Percentiles rank a stretch among this genome's conserved stretches.
Conservation (phyloP, 2,329 filamentous ascomycete genomes). For the Spiromastix sp. region DNA sequence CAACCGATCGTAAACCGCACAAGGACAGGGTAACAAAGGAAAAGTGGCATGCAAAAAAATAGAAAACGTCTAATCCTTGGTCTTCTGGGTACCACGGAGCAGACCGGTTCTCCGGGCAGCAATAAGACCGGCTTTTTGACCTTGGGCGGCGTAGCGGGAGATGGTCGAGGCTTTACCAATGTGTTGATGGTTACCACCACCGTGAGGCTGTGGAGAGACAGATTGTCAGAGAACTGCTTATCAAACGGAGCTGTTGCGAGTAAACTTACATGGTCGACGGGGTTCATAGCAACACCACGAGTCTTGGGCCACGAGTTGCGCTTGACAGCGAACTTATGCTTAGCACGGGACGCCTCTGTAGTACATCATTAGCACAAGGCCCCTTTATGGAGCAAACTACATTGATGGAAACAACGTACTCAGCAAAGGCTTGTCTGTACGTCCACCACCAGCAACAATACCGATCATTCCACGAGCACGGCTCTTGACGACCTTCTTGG, state of each 20-base stretch:
- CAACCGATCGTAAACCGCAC: conserved; percentile 17
- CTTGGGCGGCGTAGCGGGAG: conserved; percentile 90
- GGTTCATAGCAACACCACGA: conserved; percentile 99
- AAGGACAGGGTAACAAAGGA: conserved; percentile 51
- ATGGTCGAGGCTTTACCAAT: conserved; percentile 99
- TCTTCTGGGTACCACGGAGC: conserved; percentile 99
- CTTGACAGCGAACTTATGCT: conserved; percentile 99
- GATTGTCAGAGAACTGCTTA: too few species aligned
- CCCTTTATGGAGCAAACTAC: conserved; percentile 1
- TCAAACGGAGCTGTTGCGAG: conserved; percentile 13
- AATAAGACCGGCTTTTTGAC: conserved; percentile 99
- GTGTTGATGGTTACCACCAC: conserved; percentile 99
- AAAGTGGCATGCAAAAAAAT: conserved; percentile 30
- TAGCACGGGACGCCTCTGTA: conserved; percentile 94
- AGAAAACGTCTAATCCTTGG: conserved; percentile 74
- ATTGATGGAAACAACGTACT: conserved; percentile 43
- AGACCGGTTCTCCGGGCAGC: conserved; percentile 99
- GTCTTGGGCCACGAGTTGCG: conserved; percentile 99
- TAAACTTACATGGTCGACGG: conserved; percentile 78
- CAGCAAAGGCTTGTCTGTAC: conserved; percentile 98
- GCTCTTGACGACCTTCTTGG: conserved; percentile 98
- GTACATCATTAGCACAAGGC: conserved; percentile 30
- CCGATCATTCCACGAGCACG: conserved; percentile 94
- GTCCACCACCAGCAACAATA: conserved; percentile 97
- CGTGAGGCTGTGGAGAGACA: conserved; percentile 53